phyloP scores from a whole-genome alignment of 2,329 filamentous ascomycete species.

The Basipetospora sp. region DNA sequence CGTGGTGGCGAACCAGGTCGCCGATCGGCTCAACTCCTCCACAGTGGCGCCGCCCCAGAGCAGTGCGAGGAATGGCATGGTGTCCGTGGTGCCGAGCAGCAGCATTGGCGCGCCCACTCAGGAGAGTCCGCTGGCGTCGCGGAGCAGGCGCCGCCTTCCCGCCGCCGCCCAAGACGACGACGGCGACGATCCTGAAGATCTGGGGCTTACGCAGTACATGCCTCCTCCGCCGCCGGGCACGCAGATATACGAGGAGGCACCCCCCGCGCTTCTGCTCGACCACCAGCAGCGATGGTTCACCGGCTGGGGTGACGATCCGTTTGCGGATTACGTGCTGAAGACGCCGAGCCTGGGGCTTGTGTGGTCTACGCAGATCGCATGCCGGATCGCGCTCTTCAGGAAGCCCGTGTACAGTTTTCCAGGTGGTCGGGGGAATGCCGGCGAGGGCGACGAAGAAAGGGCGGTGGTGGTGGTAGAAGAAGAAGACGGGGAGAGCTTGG shows the following conservation, averaged over 20 bases:
- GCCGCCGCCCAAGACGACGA: slow-evolving; percentile 15
- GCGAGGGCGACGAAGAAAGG: slow-evolving; percentile 24
- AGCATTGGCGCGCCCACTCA: slow-evolving; percentile 15
- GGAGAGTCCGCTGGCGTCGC: slow-evolving; percentile 36
- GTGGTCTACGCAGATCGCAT: slow-evolving; percentile 80
- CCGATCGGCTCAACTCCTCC: slow-evolving; percentile 66
- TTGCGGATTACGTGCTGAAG: slow-evolving; percentile 42
- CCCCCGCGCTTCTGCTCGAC: slow-evolving; percentile 54
- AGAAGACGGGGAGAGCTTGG: slow-evolving; percentile 9
- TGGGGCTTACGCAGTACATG: slow-evolving; percentile 20
- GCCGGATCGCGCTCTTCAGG: slow-evolving; percentile 68
- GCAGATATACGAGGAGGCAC: slow-evolving; percentile 17
- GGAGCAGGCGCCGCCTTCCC: slow-evolving; percentile 20
- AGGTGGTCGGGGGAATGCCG: slow-evolving; percentile 25
- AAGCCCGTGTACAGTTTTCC: slow-evolving; percentile 42
- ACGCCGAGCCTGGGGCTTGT: slow-evolving; percentile 77
- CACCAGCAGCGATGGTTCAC: slow-evolving; percentile 93
- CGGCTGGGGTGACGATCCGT: slow-evolving; percentile 69
- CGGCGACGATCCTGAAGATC: slow-evolving; percentile 12
- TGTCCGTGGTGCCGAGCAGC: slow-evolving; percentile 1
- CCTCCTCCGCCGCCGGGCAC: slow-evolving; percentile 23
- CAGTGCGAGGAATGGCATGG: neutral
- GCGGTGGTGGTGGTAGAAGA: neutral
- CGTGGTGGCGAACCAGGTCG: slow-evolving; percentile 89
- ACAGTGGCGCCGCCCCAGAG: slow-evolving; percentile 12